Base-by-base conservation (phyloP, 2,329 filamentous ascomycete genomes). In the Penicillium palitans region DNA sequence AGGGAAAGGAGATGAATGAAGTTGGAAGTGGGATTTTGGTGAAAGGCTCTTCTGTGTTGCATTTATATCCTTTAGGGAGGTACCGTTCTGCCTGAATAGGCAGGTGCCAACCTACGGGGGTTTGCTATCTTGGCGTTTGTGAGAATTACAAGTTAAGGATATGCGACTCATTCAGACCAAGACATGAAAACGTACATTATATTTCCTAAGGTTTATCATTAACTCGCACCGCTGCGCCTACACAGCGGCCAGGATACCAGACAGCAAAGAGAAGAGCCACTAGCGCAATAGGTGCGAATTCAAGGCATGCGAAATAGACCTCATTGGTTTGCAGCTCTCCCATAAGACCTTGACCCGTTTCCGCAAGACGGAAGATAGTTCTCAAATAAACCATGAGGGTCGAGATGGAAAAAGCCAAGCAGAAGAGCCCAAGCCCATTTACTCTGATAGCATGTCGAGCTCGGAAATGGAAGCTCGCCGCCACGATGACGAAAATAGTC, bases 231-330 rank as follows among this genome's bases (percentile, higher is more conserved):
- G 6, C 40, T 19, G 33, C 50, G 0, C 50, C 40, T 33, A 52
- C 50, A 13, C 59, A 61, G 44, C 52, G 59, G 41, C 61, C 61
- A 2, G 59, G 61, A 50, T 63, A 57, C 55, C 53, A 63, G 10
- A 63, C 42, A n/a, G 52, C 56, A 39, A 61, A 44, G 3, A 63
- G 42, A 39, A 61, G 51, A 35, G 45, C 59, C n/a, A 61, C 53
- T 19, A 63, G 42, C 15, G 61, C 59, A n/a, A 63, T 54, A 27
- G 61, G 61, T n/a, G 61, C 59, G 12, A 63, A 63, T 33, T 63
- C 61, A 35, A 63, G 61, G 24, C 61, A 61, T 13, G 59, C 61
- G 29, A 63, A 63, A 25, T 57, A 63, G 12, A 63, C 56, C 19
- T 63, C 61, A 10, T 59, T 44, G 1, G 50, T 59, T 12, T 60